Evolutionary conservation across 176 grass and related monocot genomes (phyloP), one percentile per base, ranked within the genome.

Genomic region (Lolium multiflorum): DNA sequence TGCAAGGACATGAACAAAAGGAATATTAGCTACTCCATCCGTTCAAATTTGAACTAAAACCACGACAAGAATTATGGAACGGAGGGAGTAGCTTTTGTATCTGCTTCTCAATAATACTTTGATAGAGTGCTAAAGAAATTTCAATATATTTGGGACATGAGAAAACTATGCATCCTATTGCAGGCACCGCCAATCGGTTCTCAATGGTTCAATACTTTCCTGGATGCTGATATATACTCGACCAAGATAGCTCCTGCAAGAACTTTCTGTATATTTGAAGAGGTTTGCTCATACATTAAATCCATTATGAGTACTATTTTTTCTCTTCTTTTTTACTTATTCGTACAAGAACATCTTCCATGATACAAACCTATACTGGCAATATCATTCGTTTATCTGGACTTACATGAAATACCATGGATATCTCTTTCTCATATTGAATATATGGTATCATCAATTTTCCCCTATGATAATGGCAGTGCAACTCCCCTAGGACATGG

Each of bases 261-360:
- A 95, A 98, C 94, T 50, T 98, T 96, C 81, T 98, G 97, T 85
- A 69, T 98, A 66, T 96, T 87, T 91, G 97, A 96, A 88, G 97
- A 92, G 97, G 96, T 98, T 52, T 81, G 72, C 70, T 64, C 62
- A 49, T 76, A 71, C 39, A 78, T 82, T 49, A 58, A 41, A 81
- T 88, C 57, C 24, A 56, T 74, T 48, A 35, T 78, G 14, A n/a
- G 22, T 75, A 12, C n/a, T 71, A 47, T 9, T 77, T 76, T 70
- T 25, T 76, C 13, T 37, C 37, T 43, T 43, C 43, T 44, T 82
- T 56, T 37, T 74, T 76, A 25, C 3, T 16, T 64, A 41, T 24
- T 50, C 4, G 21, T 72, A 37, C 28, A 61, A 72, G 43, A 86
- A 39, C 37, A 62, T 21, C 25, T 50, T 18, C 12, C 4, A 6